Evolutionary conservation across 805 yeast genomes (phyloP).

Genomic region (Clavispora phyllophila): DNA sequence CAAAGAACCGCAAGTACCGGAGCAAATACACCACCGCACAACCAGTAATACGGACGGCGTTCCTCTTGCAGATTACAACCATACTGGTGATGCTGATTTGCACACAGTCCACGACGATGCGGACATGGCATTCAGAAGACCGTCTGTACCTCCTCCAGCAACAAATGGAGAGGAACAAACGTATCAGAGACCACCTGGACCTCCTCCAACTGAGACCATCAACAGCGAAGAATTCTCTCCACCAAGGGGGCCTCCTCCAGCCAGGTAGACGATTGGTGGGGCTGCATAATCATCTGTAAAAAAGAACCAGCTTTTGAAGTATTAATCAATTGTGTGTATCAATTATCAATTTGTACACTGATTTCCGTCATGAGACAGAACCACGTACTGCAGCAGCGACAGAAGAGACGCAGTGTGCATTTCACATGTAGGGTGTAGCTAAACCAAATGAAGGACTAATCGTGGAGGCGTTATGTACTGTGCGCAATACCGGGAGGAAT

Average conservation of each 20-base stretch:
- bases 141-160: background rate
- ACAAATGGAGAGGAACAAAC: background rate
- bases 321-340: no score
- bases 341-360: no score
- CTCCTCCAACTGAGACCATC: slow-evolving; percentile 3
- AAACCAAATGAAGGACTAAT: no score
- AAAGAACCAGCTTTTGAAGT: background rate
- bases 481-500: no score
- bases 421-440: no score
- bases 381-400: no score
- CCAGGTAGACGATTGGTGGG: background rate
- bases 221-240: background rate
- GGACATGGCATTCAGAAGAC: background rate
- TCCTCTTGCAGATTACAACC: slow-evolving; percentile 3
- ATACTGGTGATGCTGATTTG: slow-evolving; percentile 1
- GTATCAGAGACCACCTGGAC: slow-evolving; percentile 1
- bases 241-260: background rate
- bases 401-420: no score
- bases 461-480: no score
- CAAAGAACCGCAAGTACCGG: slow-evolving; percentile 13
- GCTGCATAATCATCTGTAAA: background rate
- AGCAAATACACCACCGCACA: slow-evolving; percentile 10
- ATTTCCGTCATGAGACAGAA: no score
- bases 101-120: slow-evolving; percentile 1
- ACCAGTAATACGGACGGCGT: slow-evolving; percentile 11